These are phyloP conservation scores for Metarhizium sp. DNA, from an alignment of 2,329 filamentous ascomycete species.

Conservation along the genomic window DNA sequence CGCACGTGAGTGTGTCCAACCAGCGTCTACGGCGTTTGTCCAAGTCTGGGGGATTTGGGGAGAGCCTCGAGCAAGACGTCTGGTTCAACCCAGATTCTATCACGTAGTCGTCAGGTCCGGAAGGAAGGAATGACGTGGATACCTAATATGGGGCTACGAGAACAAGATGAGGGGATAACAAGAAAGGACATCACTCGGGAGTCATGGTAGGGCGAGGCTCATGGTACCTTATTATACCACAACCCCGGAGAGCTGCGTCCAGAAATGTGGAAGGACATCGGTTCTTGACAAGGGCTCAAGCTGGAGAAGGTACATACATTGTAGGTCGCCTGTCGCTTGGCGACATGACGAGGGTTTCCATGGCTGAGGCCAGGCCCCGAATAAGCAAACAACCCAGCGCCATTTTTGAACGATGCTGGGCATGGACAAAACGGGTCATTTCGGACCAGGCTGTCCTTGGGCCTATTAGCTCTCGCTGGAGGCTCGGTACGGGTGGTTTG, in stretches of 20 bases:
- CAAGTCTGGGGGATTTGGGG: neutral
- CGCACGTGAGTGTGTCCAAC: slow-evolving; percentile 1
- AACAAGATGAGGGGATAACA: neutral
- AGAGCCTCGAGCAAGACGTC: neutral
- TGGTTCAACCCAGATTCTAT: neutral
- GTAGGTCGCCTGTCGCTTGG: too few relatives aligned
- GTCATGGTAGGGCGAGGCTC: neutral
- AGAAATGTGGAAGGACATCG: neutral
- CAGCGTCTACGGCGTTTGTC: neutral
- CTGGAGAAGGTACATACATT: too few relatives aligned
- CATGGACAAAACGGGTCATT: neutral
- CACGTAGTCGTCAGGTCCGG: neutral
- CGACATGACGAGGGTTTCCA: neutral
- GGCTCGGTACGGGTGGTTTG: neutral
- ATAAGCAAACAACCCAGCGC: neutral
- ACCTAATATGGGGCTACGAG: neutral
- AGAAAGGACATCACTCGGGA: neutral
- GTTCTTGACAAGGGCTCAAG: neutral
- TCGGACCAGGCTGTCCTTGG: neutral
- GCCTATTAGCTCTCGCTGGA: neutral
- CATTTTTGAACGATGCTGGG: neutral
- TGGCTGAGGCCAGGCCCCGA: neutral
- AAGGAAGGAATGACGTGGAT: slow-evolving; percentile 1
- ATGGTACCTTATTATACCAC: neutral
- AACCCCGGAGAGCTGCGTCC: neutral